Evolutionary conservation across 2,329 filamentous ascomycete species (phyloP), one percentile per base, ranked within the genome.

Genomic region (Cryphonectria naterciae): DNA sequence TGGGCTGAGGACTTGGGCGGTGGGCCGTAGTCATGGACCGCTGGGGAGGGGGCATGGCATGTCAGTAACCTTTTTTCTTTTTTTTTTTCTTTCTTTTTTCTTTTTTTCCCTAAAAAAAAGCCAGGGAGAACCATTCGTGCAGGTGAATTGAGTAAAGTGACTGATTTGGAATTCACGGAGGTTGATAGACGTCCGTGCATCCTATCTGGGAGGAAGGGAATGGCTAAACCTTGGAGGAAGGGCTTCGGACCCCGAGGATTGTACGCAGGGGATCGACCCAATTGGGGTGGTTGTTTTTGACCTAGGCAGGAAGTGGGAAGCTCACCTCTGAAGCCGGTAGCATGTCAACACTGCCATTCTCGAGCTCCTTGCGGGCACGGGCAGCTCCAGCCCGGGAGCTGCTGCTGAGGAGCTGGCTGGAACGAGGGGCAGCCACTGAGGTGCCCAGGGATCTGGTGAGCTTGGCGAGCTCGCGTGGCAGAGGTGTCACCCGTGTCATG

Each of bases 401-500:
- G 66, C 77, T 79, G 75, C 78, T 78, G 74, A 81, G 77, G 62
- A 81, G 75, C 46, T 81, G 75, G 73, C 76, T 77, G 43, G 78
- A 77, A 63, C 79, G 79, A 65, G 78, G 74, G 39, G 79, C 75
- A 32, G 81, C 77, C 32, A 83, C 78, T n/a, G 84, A 80, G 70
- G 84, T 80, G 77, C 81, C 79, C 73, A 87, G 76, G 64, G 82
- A 80, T 73, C 85, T 83, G 74, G 84, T 74, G 76, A 87, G 81
- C 79, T 86, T 86, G 77, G 81, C 78, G 74, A 83, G 79, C 49
- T 73, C 68, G 32, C 69, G 71, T 25, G 71, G 69, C 77, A 85
- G 84, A 62, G 83, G 81, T 22, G 85, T 84, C 72, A 87, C 81
- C 77, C 86, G 81, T 64, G 85, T 85, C 83, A 87, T 87, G 70